Base-by-base conservation (phyloP, 768 basidiomycete genomes). In the Naganishia onofrii region DNA sequence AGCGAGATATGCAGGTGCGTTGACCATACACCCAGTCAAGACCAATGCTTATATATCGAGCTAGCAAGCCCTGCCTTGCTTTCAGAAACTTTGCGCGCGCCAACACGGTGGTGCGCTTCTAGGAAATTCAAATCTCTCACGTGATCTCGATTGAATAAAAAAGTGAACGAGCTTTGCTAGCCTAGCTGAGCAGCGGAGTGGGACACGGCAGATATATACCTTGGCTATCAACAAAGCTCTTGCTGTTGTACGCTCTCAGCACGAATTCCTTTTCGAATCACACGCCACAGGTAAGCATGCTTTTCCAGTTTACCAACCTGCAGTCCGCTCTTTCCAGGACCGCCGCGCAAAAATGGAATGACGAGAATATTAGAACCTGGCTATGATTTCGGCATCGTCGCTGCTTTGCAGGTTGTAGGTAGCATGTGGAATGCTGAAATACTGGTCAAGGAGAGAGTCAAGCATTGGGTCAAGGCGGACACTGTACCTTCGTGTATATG, bases 341-440 rank as follows among this genome's bases (percentile, higher is more conserved):
- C 42, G 60, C 38, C 42, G 23, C 15, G 23, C 36, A 44, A 34
- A 13, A 12, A 29, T 32, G 60, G 42, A 63, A 44, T 63, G 60
- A 63, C 38, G 60, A 63, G 36, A 58, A 34, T 63, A 42, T 63
- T 63, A 63, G 60, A 63, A 63, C 60, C 60, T 63, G 60, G 60
- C 60, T 63, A 63, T 28, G 60, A 9, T 44, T 42, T n/a, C 23
- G 60, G 60, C 60, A 63, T 42, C 21, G 38, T 23, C 57, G 36
- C 36, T 42, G n/a, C 38, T 23, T 44, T 36, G n/a, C 60, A 44
- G 38, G 60, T 23, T 42, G 36, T 7, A 44, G 23, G 60, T 44
- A 63, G 60, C 46, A 38, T 26, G 38, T 26, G 21, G 21, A 42
- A 36, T 63, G 60, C 42, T 29, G 60, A 42, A 63, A 3, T 36